These are phyloP conservation scores for Leccinum truebloodii DNA, from an alignment of 768 basidiomycete genomes.

Conservation along the genomic window DNA sequence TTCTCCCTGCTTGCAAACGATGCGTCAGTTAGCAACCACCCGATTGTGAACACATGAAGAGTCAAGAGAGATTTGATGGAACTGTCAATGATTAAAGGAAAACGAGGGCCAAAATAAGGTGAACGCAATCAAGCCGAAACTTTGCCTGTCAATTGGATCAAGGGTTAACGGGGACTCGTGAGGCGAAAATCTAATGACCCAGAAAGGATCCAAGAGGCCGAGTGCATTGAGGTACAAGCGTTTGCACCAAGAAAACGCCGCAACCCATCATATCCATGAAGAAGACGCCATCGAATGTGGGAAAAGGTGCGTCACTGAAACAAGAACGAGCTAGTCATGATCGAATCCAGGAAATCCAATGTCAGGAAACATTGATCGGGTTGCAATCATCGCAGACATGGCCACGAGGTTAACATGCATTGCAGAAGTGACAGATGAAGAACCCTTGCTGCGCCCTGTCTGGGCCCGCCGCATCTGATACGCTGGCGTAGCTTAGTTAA, in stretches of 20 bases:
- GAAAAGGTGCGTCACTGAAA: constrained; percentile 10
- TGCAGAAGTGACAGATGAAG: constrained; percentile 12
- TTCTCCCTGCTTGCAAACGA: constrained; percentile 31
- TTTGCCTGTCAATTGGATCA: constrained; percentile 14
- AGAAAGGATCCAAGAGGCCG: constrained; percentile 5
- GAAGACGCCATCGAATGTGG: constrained; percentile 13
- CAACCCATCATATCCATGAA: constrained; percentile 9
- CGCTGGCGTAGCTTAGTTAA: constrained; percentile 15
- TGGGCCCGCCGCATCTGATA: constrained; percentile 11
- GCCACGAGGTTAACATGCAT: constrained; percentile 25
- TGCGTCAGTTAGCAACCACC: constrained; percentile 20
- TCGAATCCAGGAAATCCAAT: constrained; percentile 10
- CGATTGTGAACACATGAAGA: constrained; percentile 9
- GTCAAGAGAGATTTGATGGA: constrained; percentile 8
- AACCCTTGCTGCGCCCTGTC: constrained; percentile 16
- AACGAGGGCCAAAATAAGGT: constrained; percentile 13
- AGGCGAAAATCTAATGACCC: constrained; percentile 10
- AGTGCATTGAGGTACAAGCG: constrained; percentile 5
- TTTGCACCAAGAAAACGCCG: constrained; percentile 8
- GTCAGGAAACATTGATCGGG: constrained; percentile 15
- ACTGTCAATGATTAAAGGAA: constrained; percentile 7
- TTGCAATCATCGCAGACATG: constrained; percentile 4
- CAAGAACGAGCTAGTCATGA: constrained; percentile 4
- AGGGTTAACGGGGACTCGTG: constrained; percentile 16
- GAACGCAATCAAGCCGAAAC: constrained; percentile 2